Conservation (phyloP, 169 alveolate species). For the Plasmodium gallinaceum region DNA sequence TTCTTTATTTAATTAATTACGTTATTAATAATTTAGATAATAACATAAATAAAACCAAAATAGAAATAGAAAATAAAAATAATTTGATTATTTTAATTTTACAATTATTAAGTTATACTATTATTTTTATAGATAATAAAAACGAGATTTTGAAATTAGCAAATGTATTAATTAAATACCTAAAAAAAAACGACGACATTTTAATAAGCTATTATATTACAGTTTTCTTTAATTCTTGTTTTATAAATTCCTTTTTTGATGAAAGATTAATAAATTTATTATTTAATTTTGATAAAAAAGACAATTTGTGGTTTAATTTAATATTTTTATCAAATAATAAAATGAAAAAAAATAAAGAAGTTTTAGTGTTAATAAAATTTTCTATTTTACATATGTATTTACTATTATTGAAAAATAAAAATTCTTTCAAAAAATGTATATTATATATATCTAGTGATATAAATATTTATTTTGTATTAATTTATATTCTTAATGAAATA, state of each 20-base stretch:
- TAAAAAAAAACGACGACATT: constrained; percentile 36
- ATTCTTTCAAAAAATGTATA: constrained; percentile 45
- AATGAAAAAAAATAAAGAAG: constrained; percentile 63
- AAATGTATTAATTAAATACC: constrained; percentile 35
- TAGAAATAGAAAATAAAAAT: constrained; percentile 34
- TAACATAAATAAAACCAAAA: constrained; percentile 27
- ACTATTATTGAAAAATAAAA: constrained; percentile 65
- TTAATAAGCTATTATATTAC: constrained; percentile 36
- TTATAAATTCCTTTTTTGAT: constrained; percentile 37
- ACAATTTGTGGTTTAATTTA: constrained; percentile 62
- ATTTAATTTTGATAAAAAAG: constrained; percentile 64
- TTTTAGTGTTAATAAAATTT: constrained; percentile 50
- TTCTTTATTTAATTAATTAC: constrained; percentile 36
- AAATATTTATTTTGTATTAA: constrained; percentile 63
- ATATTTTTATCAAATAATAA: constrained; percentile 42
- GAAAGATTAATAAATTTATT: constrained; percentile 50
- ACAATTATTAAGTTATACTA: constrained; percentile 56
- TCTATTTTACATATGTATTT: constrained; percentile 70
- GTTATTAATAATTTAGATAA: constrained; percentile 44
- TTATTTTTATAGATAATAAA: constrained; percentile 55
- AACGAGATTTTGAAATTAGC: constrained; percentile 59
- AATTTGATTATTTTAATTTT: constrained; percentile 42
- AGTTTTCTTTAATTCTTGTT: constrained; percentile 63
- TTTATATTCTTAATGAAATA: constrained; percentile 67
- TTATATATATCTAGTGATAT: constrained; percentile 67